phyloP scores from a whole-genome alignment of 2,329 filamentous ascomycete species.

The Fusarium continuum region DNA sequence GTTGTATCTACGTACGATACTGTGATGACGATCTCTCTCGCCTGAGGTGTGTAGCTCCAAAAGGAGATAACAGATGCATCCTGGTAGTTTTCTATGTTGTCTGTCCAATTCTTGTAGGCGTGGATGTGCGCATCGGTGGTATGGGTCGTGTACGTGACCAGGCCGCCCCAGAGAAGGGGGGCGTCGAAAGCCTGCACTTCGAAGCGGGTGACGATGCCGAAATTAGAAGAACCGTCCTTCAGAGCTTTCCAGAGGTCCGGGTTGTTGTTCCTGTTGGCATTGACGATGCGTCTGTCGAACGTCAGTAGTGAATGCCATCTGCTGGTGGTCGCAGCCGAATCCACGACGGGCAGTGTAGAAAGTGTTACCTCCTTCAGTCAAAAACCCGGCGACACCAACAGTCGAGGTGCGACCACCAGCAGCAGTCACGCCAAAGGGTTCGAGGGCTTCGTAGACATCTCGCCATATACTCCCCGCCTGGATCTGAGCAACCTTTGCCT shows the following conservation, averaged over 20 bases:
- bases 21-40: constrained; percentile 2
- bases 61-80: constrained; percentile 15
- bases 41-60: constrained; percentile 14
- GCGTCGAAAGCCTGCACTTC: constrained; percentile 29
- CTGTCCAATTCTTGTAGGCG: constrained; percentile 25
- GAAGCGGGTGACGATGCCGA: constrained; percentile 32
- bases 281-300: background rate
- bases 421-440: constrained; percentile 11
- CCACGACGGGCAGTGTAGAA: constrained; percentile 28
- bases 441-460: constrained; percentile 5
- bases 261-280: constrained; percentile 28
- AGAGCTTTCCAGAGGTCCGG: constrained; percentile 26
- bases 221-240: constrained; percentile 28
- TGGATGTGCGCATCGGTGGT: constrained; percentile 23
- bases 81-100: constrained; percentile 7
- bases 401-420: constrained; percentile 7
- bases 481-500: constrained; percentile 12
- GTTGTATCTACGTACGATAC: constrained; percentile 14
- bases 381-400: constrained; percentile 43
- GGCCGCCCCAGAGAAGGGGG: constrained; percentile 27
- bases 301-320: background rate
- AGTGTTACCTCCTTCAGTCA: constrained; percentile 41
- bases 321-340: constrained; percentile 48
- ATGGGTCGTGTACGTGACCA: constrained; percentile 19
- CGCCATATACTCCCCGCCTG: constrained; percentile 8